Evolutionary conservation across 2,329 filamentous ascomycete genomes (phyloP), one percentile per base, ranked within the genome.

Genomic region (Trematosphaeria pertusa): DNA sequence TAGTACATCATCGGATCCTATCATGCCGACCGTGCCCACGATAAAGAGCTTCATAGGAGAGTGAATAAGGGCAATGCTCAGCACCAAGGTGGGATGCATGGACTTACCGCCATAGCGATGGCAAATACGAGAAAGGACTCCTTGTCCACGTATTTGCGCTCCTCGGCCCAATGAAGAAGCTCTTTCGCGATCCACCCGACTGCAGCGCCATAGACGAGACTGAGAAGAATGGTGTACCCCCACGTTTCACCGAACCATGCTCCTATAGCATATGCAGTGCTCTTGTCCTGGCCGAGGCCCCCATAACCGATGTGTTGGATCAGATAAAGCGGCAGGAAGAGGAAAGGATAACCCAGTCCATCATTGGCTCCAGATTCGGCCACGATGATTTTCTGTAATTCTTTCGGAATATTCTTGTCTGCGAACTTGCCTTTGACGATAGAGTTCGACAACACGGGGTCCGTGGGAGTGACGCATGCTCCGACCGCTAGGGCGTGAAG

Each of bases 361-460:
- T 96, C 91, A 62, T 96, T 96, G 1, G 90, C 88, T 1, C 91
- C 92, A 0, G 88, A 91, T 73, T 97, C 91, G 28, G 73, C 77
- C 48, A 75, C 74, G 49, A 76, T 77, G 48, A 78, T 89, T 54
- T 87, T 85, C 74, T 96, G 91, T 37, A 97, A 75, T 20, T 87
- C 82, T 46, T 85, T 86, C 0, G 92, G 91, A 14, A 96, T 87
- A 66, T 96, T 94, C 61, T 91, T 87, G 63, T 96, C 91, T 1
- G 92, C 92, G 65, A 96, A 97, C 61, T 89, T 92, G 22, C 91
- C 91, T 75, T 96, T 96, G 35, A 96, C 90, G 46, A 96, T 96
- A 2, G 88, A 88, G 54, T 94, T 93, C 12, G 88, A 93, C 28
- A 96, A 72, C 1, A 96, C 85, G 0, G 92, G 92, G 61, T 97